Percentiles rank a stretch among this genome's conserved stretches.
Evolutionary conservation across 2,329 filamentous ascomycete species (phyloP).

Genomic region (Clonostachys sp.): DNA sequence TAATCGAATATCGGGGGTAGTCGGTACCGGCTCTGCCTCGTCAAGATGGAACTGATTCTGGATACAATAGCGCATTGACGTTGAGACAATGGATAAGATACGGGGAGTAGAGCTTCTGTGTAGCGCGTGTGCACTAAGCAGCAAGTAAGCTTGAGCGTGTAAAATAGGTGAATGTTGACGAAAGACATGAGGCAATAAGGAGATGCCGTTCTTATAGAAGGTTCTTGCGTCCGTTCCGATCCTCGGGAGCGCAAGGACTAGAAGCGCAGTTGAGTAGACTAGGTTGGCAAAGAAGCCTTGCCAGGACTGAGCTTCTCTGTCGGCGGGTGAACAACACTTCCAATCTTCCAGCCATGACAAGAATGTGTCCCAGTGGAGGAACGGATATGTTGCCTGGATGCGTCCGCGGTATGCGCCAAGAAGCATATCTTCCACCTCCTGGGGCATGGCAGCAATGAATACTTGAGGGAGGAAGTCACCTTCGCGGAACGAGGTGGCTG

Average conservation of each 20-base stretch:
- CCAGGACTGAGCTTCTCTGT: conserved; percentile 7
- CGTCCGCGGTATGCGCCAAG: conserved; percentile 16
- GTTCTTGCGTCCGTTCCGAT: conserved; percentile 7
- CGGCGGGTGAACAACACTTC: conserved; percentile 5
- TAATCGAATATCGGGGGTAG: not conserved
- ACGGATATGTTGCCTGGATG: conserved; percentile 16
- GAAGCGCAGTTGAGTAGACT: conserved; percentile 12
- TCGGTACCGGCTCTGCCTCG: conserved; percentile 9
- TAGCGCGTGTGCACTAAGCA: conserved; percentile 17
- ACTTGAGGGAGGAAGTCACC: not conserved
- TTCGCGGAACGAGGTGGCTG: not conserved
- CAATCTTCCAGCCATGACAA: conserved; percentile 9
- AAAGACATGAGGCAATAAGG: conserved; percentile 10
- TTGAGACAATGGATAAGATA: conserved; percentile 16
- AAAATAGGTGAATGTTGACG: conserved; percentile 10
- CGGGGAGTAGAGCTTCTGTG: conserved; percentile 16
- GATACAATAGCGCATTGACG: conserved; percentile 17
- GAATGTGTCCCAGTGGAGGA: conserved; percentile 10
- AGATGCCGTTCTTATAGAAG: conserved; percentile 12
- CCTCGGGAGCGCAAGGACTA: conserved; percentile 7
- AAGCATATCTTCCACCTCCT: conserved; percentile 10
- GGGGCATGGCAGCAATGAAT: conserved; percentile 2
- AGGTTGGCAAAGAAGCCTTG: conserved; percentile 18
- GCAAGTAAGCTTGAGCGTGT: conserved; percentile 8
- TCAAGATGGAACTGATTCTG: conserved; percentile 16